Evolutionary conservation across 164 flowering plant genomes (phyloP).

Genomic region (Warburgia ugandensis): DNA sequence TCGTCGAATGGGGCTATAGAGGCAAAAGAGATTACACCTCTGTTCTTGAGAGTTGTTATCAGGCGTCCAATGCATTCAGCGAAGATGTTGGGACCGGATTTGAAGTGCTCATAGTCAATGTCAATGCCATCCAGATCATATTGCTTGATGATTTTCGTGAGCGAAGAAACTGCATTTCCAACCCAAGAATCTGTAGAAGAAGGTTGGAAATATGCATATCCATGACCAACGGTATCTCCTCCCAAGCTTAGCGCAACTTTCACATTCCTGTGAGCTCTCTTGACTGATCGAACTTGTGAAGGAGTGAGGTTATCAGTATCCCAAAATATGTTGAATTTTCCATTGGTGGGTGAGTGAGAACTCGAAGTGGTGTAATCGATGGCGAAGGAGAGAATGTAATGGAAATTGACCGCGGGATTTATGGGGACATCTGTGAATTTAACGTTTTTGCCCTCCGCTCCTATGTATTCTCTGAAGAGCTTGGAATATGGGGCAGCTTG

Average conservation of each 20-base stretch:
- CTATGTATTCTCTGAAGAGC: slow-evolving; percentile 42
- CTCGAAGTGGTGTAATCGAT: slow-evolving; percentile 45
- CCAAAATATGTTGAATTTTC: slow-evolving; percentile 49
- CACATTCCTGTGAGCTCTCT: slow-evolving; percentile 32
- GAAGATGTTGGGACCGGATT: slow-evolving; percentile 23
- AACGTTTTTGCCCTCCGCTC: slow-evolving; percentile 45
- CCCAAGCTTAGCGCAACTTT: slow-evolving; percentile 49
- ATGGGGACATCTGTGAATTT: slow-evolving; percentile 50
- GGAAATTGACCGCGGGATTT: slow-evolving; percentile 34
- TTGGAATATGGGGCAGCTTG: too few relatives aligned
- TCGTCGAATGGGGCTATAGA: slow-evolving; percentile 48
- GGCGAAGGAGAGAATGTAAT: slow-evolving; percentile 57
- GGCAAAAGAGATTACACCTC: slow-evolving; percentile 30
- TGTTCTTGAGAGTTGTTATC: slow-evolving; percentile 22
- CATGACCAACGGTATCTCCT: slow-evolving; percentile 28
- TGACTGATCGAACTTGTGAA: slow-evolving; percentile 30
- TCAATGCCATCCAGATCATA: slow-evolving; percentile 44
- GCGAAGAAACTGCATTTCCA: slow-evolving; percentile 48
- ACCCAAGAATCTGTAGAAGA: slow-evolving; percentile 44
- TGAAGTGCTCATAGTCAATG: slow-evolving; percentile 47
- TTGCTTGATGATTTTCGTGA: slow-evolving; percentile 32
- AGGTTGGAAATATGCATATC: slow-evolving; percentile 29
- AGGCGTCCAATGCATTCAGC: slow-evolving; percentile 40
- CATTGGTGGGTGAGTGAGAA: slow-evolving; percentile 43
- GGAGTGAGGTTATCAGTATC: slow-evolving; percentile 38